These are phyloP conservation scores for Silybum marianum DNA, from an alignment of 129 eudicot species.

Conservation along the genomic window DNA sequence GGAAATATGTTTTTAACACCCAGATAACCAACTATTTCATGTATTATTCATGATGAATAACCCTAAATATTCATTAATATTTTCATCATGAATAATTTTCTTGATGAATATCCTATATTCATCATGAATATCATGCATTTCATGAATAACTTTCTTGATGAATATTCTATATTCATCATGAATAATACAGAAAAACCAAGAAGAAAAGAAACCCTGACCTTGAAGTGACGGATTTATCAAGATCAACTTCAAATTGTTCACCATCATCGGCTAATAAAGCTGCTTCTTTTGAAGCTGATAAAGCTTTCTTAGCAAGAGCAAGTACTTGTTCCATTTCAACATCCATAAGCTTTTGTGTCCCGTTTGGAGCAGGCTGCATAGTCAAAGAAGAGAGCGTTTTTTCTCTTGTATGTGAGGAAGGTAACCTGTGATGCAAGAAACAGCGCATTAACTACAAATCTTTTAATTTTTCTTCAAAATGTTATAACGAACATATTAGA, in stretches of 20 bases:
- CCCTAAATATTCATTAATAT: neutral
- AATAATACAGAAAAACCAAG: neutral
- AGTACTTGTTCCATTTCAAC: conserved; percentile 49
- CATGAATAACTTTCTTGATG: neutral
- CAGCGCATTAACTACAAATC: neutral
- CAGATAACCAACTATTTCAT: neutral
- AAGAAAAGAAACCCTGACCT: conserved; percentile 45
- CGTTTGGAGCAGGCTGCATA: conserved; percentile 36
- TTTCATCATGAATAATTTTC: neutral
- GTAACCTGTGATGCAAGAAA: conserved; percentile 47
- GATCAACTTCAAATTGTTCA: conserved; percentile 40
- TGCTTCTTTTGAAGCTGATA: conserved; percentile 76
- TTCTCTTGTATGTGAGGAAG: conserved; percentile 44
- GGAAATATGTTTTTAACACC: conserved; percentile 1
- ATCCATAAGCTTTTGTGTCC: conserved; percentile 24
- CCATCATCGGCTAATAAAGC: conserved; percentile 52
- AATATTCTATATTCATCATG: neutral
- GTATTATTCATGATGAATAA: neutral
- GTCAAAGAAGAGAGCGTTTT: conserved; percentile 22
- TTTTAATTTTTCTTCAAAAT: neutral
- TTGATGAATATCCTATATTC: neutral
- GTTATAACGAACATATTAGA: neutral
- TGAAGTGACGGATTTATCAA: conserved; percentile 40
- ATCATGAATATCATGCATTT: too few species aligned
- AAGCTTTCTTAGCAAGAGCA: conserved; percentile 76